These are phyloP conservation scores for Spatholobus suberectus DNA, from an alignment of 306 rosid genomes.

Conservation along the genomic window DNA sequence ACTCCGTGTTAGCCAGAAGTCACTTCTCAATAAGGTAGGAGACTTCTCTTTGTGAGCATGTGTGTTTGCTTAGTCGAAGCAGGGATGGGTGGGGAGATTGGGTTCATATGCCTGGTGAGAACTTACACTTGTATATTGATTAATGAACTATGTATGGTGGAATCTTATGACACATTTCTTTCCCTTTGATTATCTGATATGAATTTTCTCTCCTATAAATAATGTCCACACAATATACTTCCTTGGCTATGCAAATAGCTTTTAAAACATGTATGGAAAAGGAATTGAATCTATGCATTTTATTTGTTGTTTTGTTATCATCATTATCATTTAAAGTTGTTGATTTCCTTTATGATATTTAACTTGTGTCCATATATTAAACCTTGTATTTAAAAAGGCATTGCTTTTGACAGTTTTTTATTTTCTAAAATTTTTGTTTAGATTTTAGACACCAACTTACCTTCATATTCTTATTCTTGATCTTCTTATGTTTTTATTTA, in stretches of 20 bases:
- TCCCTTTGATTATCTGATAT: background rate
- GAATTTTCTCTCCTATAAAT: conserved; percentile 8
- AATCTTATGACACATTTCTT: background rate
- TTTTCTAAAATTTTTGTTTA: background rate
- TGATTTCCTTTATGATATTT: background rate
- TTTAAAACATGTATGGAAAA: background rate
- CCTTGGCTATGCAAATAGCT: background rate
- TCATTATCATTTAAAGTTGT: background rate
- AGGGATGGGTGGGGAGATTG: conserved; percentile 3
- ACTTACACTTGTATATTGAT: conserved; percentile 1
- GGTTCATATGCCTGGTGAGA: background rate
- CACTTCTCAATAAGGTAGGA: conserved; percentile 85
- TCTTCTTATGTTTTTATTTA: background rate
- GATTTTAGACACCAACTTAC: background rate
- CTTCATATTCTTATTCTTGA: background rate
- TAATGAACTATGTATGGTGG: conserved; percentile 2
- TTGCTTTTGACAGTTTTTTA: background rate
- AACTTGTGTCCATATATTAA: background rate
- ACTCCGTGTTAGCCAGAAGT: conserved; percentile 88
- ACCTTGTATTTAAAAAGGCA: background rate
- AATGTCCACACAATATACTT: background rate
- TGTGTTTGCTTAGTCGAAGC: conserved; percentile 5
- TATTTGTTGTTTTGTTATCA: background rate
- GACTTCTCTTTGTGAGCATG: conserved; percentile 31
- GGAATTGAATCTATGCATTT: background rate